phyloP scores from a whole-genome alignment of 257 asterid genomes.

The Solanum dulcamara region DNA sequence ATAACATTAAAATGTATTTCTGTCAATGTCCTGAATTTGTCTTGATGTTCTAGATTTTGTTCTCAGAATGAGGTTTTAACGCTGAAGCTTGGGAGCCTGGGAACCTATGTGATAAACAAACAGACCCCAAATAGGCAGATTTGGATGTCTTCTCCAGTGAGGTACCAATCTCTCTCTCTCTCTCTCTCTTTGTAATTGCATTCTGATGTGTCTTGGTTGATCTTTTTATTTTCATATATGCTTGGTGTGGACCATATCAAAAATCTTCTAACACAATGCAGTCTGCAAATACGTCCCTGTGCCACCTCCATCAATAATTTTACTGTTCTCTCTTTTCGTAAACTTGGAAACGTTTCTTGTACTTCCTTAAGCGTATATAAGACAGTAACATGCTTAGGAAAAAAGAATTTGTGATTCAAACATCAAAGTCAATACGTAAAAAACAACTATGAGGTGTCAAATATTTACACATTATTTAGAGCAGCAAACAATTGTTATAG shows the following conservation, averaged over 20 bases:
- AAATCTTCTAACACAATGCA: not conserved
- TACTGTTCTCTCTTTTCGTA: not conserved
- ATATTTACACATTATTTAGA: not conserved
- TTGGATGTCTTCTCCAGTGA: constrained; percentile 97
- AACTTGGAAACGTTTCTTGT: not conserved
- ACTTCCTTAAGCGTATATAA: not conserved
- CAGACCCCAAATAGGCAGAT: constrained; percentile 90
- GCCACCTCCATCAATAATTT: not conserved
- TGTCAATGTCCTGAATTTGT: not conserved
- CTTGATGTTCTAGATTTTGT: constrained; percentile 4
- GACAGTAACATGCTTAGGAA: not conserved
- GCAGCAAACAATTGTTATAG: not conserved
- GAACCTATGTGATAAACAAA: constrained; percentile 92
- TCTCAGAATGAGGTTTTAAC: constrained; percentile 85
- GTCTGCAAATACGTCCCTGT: not conserved
- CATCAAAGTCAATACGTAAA: not conserved
- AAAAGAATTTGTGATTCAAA: not conserved
- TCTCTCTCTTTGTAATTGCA: not conserved
- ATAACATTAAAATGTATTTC: not conserved
- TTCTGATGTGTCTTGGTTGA: not conserved
- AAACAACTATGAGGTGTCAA: not conserved
- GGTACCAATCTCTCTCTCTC: constrained; percentile 24
- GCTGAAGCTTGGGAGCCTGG: constrained; percentile 71
- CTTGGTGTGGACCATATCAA: not conserved
- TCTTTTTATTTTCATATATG: not conserved